A percentile compares a stretch with the other conserved stretches of the same genome.
Conservation (phyloP, 371 early-diverging fungal species). For the Rhizopus sp. region DNA sequence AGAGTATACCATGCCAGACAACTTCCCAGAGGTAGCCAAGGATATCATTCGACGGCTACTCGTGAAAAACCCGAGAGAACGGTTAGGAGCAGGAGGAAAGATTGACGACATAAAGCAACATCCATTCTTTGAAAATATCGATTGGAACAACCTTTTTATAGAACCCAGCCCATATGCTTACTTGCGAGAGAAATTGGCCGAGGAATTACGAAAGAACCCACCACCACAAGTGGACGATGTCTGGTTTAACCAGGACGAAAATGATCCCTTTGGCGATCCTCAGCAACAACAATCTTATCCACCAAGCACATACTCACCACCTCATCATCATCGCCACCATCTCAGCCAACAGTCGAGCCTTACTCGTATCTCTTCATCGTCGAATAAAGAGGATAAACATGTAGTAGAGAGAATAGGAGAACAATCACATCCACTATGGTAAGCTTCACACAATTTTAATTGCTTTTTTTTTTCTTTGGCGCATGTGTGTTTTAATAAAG, state of each 20-base stretch:
- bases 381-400: constrained; percentile 3
- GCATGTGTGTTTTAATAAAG: neutral
- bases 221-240: constrained; percentile 24
- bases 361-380: constrained; percentile 1
- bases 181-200: constrained; percentile 33
- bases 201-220: constrained; percentile 35
- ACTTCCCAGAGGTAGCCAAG: constrained; percentile 65
- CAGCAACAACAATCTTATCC: neutral
- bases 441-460: constrained; percentile 9
- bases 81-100: constrained; percentile 72
- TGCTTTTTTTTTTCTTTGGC: constrained; percentile 2
- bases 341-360: neutral
- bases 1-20: constrained; percentile 80
- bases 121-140: constrained; percentile 85
- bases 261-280: constrained; percentile 9
- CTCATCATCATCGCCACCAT: neutral
- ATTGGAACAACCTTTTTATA: constrained; percentile 71
- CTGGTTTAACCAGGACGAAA: constrained; percentile 26
- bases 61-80: constrained; percentile 70
- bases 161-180: constrained; percentile 37
- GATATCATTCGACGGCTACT: constrained; percentile 78
- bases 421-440: constrained; percentile 40
- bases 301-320: neutral
- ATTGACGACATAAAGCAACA: constrained; percentile 83
- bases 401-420: constrained; percentile 25